Evolutionary conservation across 768 basidiomycete species (phyloP), one percentile per base, ranked within the genome.

Genomic region (Coprinopsis marcescibilis): DNA sequence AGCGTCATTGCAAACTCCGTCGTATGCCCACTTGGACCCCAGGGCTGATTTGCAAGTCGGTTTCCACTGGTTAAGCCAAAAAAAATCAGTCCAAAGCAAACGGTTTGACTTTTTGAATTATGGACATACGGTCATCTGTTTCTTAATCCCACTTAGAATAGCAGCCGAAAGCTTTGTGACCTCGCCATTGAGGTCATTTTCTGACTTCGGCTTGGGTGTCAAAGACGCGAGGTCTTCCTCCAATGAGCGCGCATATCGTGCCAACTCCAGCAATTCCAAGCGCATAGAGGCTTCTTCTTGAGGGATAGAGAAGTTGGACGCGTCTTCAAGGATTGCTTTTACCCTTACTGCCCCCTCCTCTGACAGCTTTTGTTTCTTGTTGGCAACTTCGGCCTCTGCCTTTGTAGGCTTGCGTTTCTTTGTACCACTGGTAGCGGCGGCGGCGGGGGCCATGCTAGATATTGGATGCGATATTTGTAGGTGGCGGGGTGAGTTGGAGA

Each of bases 1-100:
- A 0, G 72, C 64, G 54, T 77, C 70, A 6, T 61, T 57, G 52
- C 73, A 78, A 15, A 80, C 65, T 15, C 76, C 77, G 45, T 77
- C 75, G 50, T 78, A 78, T n/a, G 55, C 46, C 68, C 69, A 80
- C 49, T 68, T 75, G 17, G 78, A n/a, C n/a, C n/a, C 69, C 4
- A 58, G 49, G 13, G 72, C 69, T 0, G 58, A 63, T 57, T 73
- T 76, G 57, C 75, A 77, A 1, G 70, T 67, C 2, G 72, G 66
- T 52, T 69, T 73, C 77, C 76, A 78, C 77, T 76, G 32, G n/a
- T n/a, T 20, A 50, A 24, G n/a, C n/a, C n/a, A 24, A 43, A 34
- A 24, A 51, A 43, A 8, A 20, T 48, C 51, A 11, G 49, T 49
- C 29, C 34, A 23, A 23, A 26, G 37, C 12, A 26, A 20, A 25